These are phyloP conservation scores for Amanita pseudoporphyria DNA, from an alignment of 768 basidiomycete genomes.

Conservation along the genomic window DNA sequence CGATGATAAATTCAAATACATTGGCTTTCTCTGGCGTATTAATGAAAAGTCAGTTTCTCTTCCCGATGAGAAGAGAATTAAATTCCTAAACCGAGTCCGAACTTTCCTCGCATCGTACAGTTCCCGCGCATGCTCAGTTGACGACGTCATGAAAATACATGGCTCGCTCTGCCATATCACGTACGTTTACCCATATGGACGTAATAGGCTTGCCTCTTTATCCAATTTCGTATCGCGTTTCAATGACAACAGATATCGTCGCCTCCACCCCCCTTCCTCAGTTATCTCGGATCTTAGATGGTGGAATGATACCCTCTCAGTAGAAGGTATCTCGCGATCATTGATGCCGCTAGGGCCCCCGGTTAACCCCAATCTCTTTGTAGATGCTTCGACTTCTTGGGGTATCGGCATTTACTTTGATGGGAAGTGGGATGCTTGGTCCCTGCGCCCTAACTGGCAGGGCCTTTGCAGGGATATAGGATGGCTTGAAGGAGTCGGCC, in stretches of 20 bases:
- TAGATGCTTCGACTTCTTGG: conserved; percentile 28
- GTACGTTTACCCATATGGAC: conserved; percentile 17
- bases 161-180: conserved; percentile 23
- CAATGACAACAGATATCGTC: conserved; percentile 11
- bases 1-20: conserved; percentile 13
- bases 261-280: conserved; percentile 11
- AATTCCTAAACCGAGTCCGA: conserved; percentile 15
- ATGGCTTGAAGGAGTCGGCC: conserved; percentile 18
- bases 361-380: conserved; percentile 18
- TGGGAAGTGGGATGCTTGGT: conserved; percentile 21
- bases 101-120: conserved; percentile 10
- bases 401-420: too few relatives aligned
- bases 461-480: conserved; percentile 15
- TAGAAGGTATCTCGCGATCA: not conserved
- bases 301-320: conserved; percentile 16
- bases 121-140: conserved; percentile 9
- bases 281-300: conserved; percentile 19
- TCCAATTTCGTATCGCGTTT: conserved; percentile 17
- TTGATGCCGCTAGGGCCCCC: conserved; percentile 9
- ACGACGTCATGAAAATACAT: conserved; percentile 17
- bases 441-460: conserved; percentile 9
- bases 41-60: conserved; percentile 16
- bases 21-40: conserved; percentile 27
- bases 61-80: conserved; percentile 19
- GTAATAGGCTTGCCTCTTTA: conserved; percentile 15